Evolutionary conservation across 305 asterid genomes (phyloP), one percentile per base, ranked within the genome.

Genomic region (Solanum chacoense): DNA sequence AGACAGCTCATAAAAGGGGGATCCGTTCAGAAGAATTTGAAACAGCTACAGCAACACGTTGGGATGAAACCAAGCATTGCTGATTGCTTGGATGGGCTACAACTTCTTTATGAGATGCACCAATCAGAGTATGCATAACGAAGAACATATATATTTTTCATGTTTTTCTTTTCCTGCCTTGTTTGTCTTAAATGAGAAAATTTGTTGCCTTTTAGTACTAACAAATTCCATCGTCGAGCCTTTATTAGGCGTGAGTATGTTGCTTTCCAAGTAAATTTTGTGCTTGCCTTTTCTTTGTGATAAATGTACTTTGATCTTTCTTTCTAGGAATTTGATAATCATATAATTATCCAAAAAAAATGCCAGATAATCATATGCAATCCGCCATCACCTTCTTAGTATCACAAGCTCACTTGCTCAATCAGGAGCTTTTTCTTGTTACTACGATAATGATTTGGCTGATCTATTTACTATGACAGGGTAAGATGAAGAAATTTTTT

Each of bases 21-120:
- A 71, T 92, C 97, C 10, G 67, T 93, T 50, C 90, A 85, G 79
- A 71, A 55, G 81, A 91, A 91, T 67, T 81, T 90, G 73, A 95
- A 93, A 92, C 98, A 94, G 89, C 88, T 94, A 92, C 94, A 94
- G 74, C 98, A 90, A 76, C 93, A 88, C 8, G 72, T 95, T 71
- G 98, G 98, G 83, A 18, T 92, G 71, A 96, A 97, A 88, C 99
- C 98, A 42, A 95, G 94, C 69, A 87, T 95, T 89, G 94, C 91
- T 80, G 91, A 93, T 90, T 96, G 98, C 89, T 93, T 96, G 78
- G 95, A 94, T 35, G 98, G 98, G 67, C 95, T 97, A 74, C 90
- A 89, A 75, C 91, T 92, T 89, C 96, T 96, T 32, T 91, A 89
- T 22, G 97, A 94, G 90, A 95, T 97, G 98, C 97, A 96, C 91